A percentile compares a stretch with the other conserved stretches of the same genome.
Evolutionary conservation across 352 stramenopile species (phyloP).

Genomic region (Peronospora farinosa): DNA sequence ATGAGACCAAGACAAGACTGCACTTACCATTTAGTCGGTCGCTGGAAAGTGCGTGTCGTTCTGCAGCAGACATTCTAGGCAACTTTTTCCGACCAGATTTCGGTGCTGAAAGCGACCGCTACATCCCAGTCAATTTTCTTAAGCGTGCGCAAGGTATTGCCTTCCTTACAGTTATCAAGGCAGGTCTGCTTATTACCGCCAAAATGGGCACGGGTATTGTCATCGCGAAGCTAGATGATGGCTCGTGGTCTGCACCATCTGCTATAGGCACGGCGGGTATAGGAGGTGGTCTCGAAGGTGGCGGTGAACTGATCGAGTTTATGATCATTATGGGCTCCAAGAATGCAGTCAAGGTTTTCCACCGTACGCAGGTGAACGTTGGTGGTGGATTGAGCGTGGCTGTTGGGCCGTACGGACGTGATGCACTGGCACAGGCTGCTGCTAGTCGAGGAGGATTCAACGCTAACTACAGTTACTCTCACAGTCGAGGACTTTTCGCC

Average conservation of each 20-base stretch:
- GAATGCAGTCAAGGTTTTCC: constrained; percentile 88
- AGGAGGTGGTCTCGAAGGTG: constrained; percentile 78
- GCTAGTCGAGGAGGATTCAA: constrained; percentile 66
- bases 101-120: constrained; percentile 63
- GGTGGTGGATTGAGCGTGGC: constrained; percentile 88
- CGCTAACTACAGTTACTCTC: constrained; percentile 92
- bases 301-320: constrained; percentile 91
- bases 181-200: constrained; percentile 74
- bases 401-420: constrained; percentile 85
- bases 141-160: constrained; percentile 76
- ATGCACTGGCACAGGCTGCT: constrained; percentile 76
- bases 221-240: constrained; percentile 81
- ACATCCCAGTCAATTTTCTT: constrained; percentile 75
- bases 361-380: constrained; percentile 87
- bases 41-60: constrained; percentile 70
- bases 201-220: constrained; percentile 85
- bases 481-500: constrained; percentile 90
- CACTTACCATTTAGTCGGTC: constrained; percentile 71
- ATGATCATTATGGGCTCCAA: constrained; percentile 92
- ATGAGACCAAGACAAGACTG: constrained; percentile 60
- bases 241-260: constrained; percentile 88
- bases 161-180: constrained; percentile 84
- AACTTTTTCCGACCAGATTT: constrained; percentile 75
- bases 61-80: constrained; percentile 67
- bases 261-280: constrained; percentile 91